Percentiles rank a stretch among this genome's conserved stretches.
Conservation (phyloP, 257 asterid genomes). For the Solanum acaule region DNA sequence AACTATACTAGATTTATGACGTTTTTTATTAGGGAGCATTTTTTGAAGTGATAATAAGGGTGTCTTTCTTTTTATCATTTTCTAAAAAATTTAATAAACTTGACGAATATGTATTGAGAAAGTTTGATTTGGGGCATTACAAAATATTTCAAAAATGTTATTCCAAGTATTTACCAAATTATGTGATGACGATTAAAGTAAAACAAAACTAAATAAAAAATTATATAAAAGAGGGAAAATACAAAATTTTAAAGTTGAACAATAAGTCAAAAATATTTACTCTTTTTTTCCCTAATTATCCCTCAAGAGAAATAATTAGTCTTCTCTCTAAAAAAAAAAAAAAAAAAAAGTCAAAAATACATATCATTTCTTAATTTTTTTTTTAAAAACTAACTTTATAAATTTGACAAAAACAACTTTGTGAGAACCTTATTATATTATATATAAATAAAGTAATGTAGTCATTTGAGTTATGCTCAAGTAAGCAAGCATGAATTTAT, state of each 20-base stretch:
- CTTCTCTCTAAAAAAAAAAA: too few species aligned
- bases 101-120: neutral
- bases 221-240: neutral
- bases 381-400: neutral
- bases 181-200: neutral
- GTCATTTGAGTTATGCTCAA: neutral
- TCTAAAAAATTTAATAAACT: too few species aligned
- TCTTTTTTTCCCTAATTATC: too few species aligned
- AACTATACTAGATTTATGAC: too few species aligned
- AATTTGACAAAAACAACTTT: neutral
- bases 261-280: too few species aligned
- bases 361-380: too few species aligned
- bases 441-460: neutral
- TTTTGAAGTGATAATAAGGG: too few species aligned
- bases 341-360: neutral
- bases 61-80: too few species aligned
- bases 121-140: neutral
- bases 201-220: too few species aligned
- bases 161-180: neutral
- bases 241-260: neutral
- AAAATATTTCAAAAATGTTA: neutral
- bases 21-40: too few species aligned
- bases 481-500: too few species aligned
- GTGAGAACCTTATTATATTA: neutral
- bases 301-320: too few species aligned